Conservation (phyloP, 164 flowering plant genomes). For the Berberis vulgaris region DNA sequence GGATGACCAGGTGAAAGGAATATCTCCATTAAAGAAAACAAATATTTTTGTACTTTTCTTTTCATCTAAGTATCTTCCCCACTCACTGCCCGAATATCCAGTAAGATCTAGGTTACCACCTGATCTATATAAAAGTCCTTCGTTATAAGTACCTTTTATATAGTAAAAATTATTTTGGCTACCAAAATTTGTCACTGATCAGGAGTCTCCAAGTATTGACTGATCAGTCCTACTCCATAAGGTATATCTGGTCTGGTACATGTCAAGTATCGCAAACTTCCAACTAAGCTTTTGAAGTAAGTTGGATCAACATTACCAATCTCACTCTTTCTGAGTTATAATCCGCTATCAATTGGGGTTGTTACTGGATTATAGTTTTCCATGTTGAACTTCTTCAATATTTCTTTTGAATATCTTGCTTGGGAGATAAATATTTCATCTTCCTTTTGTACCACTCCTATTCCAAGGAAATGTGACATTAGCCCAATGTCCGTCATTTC, state of each 20-base stretch:
- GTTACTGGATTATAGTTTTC: neutral
- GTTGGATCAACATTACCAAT: neutral
- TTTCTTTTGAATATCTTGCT: neutral
- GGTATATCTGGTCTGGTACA: conserved; percentile 1
- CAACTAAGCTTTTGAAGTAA: neutral
- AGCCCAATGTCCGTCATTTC: neutral
- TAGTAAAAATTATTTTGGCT: neutral
- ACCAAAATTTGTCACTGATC: neutral
- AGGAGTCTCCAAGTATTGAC: conserved; percentile 1
- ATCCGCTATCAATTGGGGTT: neutral
- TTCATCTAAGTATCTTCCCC: neutral
- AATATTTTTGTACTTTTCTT: neutral
- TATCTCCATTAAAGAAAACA: neutral
- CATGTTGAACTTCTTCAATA: neutral
- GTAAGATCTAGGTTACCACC: neutral
- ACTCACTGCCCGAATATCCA: neutral
- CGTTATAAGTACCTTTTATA: neutral
- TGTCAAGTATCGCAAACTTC: conserved; percentile 6
- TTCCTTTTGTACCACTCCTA: neutral
- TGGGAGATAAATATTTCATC: conserved; percentile 2
- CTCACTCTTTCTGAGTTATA: no score
- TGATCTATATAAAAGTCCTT: neutral
- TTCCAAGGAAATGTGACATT: conserved; percentile 2
- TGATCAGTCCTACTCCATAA: conserved; percentile 1
- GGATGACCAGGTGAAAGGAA: neutral